Base-by-base conservation (phyloP, 176 grass and related monocot species). In the Phragmites australis region DNA sequence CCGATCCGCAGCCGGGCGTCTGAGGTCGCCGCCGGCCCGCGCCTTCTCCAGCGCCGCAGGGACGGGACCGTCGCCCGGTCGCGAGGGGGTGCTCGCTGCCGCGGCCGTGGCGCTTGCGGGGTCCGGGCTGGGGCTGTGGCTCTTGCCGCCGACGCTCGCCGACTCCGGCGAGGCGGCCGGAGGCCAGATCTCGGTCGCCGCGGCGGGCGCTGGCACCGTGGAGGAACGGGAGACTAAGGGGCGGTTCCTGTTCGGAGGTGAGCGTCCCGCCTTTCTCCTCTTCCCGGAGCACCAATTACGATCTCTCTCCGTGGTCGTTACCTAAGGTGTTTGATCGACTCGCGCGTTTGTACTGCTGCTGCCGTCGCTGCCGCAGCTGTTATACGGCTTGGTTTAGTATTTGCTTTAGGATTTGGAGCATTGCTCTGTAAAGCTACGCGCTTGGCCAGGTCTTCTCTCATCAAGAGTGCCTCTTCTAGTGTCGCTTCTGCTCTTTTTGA, bases 161-260 rank as follows among this genome's bases (percentile, higher is more conserved):
- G 89, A 94, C 81, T 77, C 89, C 49, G 76, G 76, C 8, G 89
- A 78, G 74, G 31, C 4, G 50, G 48, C 17, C 34, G 42, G 54
- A 32, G 41, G 56, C 15, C 86, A 90, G 92, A 87, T 91, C 89
- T 80, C 86, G 55, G 60, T 86, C 5, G 52, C 72, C 54, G 44
- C 81, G 0, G 49, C 54, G 9, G 50, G 27, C 16, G 19, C 86
- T 21, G 46, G 4, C 53, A 56, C 17, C 9, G 49, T 46, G 5
- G 88, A 46, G 74, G 51, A 66, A 8, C 25, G 18, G 42, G 18
- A 69, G 68, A 34, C 53, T 74, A 82, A 70, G 65, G 12, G 57
- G 31, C 37, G 76, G 80, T 94, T 94, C 65, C 80, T 94, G 13
- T 78, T 94, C 47, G 87, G 86, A 87, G 92, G 92, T 94, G 78